Percentiles rank a stretch among this genome's conserved stretches.
phyloP scores from a whole-genome alignment of 768 basidiomycete genomes.

The Suillus clintonianus region DNA sequence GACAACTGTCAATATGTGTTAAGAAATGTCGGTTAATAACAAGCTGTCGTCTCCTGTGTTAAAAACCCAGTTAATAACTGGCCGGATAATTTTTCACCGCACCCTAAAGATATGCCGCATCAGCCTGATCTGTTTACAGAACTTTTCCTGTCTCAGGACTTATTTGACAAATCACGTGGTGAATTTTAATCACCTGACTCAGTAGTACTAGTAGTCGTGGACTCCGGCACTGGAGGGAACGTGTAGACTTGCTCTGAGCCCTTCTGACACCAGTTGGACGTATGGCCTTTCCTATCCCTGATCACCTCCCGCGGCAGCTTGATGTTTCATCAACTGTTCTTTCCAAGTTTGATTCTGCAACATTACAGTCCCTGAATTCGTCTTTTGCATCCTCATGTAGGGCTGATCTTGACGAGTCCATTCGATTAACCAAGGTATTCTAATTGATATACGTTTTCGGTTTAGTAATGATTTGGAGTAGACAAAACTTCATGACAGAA shows the following conservation, averaged over 20 bases:
- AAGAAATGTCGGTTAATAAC: too few relatives aligned
- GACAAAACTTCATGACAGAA: conserved; percentile 72
- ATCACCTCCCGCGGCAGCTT: conserved; percentile 70
- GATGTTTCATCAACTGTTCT: conserved; percentile 76
- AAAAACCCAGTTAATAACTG: too few relatives aligned
- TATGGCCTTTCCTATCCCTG: conserved; percentile 78
- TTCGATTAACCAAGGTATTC: conserved; percentile 68
- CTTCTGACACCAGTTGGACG: background rate
- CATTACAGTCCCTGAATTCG: conserved; percentile 58
- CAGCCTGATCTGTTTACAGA: too few relatives aligned
- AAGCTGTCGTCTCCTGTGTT: too few relatives aligned
- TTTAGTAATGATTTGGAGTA: conserved; percentile 34
- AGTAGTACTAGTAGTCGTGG: background rate
- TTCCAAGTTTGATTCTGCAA: conserved; percentile 65
- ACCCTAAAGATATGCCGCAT: too few relatives aligned
- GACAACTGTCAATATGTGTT: too few relatives aligned
- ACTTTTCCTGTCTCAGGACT: too few relatives aligned
- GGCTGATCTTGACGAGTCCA: conserved; percentile 69
- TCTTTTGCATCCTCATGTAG: conserved; percentile 69
- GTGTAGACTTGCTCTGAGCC: background rate
- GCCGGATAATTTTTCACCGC: too few relatives aligned
- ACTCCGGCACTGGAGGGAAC: too few relatives aligned
- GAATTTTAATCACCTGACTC: background rate
- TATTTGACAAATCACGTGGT: background rate
- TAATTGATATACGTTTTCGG: conserved; percentile 2